Base-by-base conservation (phyloP, 1,284 basidiomycete genomes). In the Ganoderma sinense region DNA sequence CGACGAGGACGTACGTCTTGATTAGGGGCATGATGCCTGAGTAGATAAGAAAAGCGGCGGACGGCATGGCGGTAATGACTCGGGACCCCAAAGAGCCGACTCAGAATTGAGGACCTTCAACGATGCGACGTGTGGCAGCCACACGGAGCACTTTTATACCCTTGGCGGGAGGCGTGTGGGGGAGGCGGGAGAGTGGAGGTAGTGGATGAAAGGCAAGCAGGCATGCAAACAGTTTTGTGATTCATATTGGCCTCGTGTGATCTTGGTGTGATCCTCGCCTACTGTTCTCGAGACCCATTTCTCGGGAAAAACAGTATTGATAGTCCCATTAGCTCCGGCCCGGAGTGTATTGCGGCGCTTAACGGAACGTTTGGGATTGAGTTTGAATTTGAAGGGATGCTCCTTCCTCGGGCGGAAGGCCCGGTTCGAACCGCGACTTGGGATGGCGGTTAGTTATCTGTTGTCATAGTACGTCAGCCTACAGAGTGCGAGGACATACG, bases 21-120 rank as follows among this genome's bases (percentile, higher is more conserved):
- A 80, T 73, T 13, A 80, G 74, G 45, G 79, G 79, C 77, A 80
- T 79, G 3, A 78, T 66, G 74, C 79, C 78, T 39, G 78, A 79
- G 62, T 78, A 80, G 26, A 80, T 78, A 58, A 80, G 73, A 68
- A 77, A 79, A n/a, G 66, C 76, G 26, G 79, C 79, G 20, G 79
- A 78, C 6, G 75, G 55, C 73, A 74, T 74, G 53, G 36, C 33
- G 23, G 31, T 39, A 26, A 20, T 41, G 61, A 26, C 43, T 60
- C 41, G 43, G 36, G 26, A 55, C 48, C 66, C 48, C 63, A 43
- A 51, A 13, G 55, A 41, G 55, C 20, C 36, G 40, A 40, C n/a
- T 6, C 16, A 18, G 39, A 16, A 31, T 16, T 31, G n/a, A 29
- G 36, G 36, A 29, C 40, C 36, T 36, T 16, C 39, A 33, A 26